Evolutionary conservation across 495 filamentous ascomycete species (phyloP).

Genomic region (Achaetomiella virescens): DNA sequence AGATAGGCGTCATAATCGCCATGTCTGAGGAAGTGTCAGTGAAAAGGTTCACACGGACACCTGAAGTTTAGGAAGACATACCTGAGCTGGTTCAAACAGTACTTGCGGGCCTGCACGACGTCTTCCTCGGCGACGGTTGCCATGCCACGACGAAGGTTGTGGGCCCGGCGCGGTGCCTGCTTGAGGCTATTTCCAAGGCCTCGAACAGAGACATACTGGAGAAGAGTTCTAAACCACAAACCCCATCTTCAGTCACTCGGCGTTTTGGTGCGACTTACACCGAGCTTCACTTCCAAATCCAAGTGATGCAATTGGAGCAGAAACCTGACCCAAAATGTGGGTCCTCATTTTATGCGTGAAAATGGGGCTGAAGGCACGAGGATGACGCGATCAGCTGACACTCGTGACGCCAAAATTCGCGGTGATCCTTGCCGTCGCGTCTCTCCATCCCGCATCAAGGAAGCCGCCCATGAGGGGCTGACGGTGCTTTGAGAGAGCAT

Average conservation of each 20-base stretch:
- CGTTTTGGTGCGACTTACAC: not conserved
- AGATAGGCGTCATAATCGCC: conserved; percentile 80
- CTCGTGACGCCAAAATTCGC: conserved; percentile 27
- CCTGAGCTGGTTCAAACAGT: conserved; percentile 44
- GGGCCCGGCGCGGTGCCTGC: conserved; percentile 7
- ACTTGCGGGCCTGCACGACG: conserved; percentile 42
- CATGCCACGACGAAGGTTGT: conserved; percentile 14
- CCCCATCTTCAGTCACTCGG: conserved; percentile 6
- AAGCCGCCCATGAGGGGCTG: not conserved
- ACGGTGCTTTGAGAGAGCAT: not conserved
- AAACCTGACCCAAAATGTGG: not conserved
- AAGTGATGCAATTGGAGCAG: conserved; percentile 6
- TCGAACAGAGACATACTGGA: conserved; percentile 17
- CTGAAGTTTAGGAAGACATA: conserved; percentile 13
- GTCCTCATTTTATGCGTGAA: not conserved
- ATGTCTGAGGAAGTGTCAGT: conserved; percentile 16
- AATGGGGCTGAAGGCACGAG: not conserved
- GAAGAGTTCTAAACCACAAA: not conserved
- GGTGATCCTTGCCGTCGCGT: conserved; percentile 26
- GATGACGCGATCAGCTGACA: conserved; percentile 26
- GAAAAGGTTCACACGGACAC: not conserved
- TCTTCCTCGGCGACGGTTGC: conserved; percentile 25
- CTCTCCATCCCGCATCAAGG: conserved; percentile 15
- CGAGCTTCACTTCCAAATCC: not conserved
- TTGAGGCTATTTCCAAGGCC: conserved; percentile 17